Base-by-base conservation (phyloP, 179 eudicot species). In the Silene noctiflora region DNA sequence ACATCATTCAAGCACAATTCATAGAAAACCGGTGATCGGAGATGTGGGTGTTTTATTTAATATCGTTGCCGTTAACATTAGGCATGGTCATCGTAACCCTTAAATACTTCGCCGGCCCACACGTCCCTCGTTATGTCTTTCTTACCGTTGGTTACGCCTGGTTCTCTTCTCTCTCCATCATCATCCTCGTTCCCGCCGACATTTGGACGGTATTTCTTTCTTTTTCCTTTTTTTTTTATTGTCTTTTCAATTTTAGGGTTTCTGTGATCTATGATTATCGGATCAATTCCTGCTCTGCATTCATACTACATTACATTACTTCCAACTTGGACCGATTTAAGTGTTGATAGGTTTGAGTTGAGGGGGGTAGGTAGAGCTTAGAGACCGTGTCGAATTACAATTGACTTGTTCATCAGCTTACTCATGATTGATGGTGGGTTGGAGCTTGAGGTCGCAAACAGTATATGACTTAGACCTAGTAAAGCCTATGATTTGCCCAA, bases 121-220 rank as follows among this genome's bases (percentile, higher is more conserved):
- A 90, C 65, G 90, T 94, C 1, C 91, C 89, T 51, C 86, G 87
- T 2, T 91, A 94, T 70, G 98, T 91, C 0, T 79, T 88, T 48
- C 80, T 91, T 72, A 91, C 96, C 71, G 98, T 91, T 27, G 98
- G 96, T 21, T 94, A 91, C 85, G 86, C 98, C 58, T 91, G 98
- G 96, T 91, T 94, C 69, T 94, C 92, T 74, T 94, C 97, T 67
- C 86, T 94, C 75, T 90, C 97, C 70, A 87, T 91, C 73, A 94
- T 94, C 86, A 86, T 90, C 84, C 96, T 94, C 77, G 97, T 94
- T 55, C 96, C 98, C 24, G 96, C 96, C 79, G 98, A 94, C 83
- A 94, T 94, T 76, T 94, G 97, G 95, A 90, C 97, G 87, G 98
- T 91, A 87, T 27, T 4, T 5, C 16, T 6, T 3, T 33, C 3